phyloP scores from a whole-genome alignment of 371 early-diverging fungal species.

The Dipsacomyces acuminosporus region DNA sequence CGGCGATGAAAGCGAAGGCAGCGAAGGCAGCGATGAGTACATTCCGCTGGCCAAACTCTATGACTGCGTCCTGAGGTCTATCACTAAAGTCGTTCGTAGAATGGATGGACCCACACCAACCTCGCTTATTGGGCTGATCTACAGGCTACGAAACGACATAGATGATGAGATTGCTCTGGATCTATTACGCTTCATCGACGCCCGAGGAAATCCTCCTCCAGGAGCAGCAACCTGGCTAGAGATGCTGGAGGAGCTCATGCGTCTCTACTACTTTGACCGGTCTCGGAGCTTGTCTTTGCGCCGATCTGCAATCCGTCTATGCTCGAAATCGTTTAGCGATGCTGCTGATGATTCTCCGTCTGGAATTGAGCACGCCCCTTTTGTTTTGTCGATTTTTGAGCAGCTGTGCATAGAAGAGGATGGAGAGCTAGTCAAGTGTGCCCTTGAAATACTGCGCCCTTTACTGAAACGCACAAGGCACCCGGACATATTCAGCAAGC shows the following conservation, averaged over 20 bases:
- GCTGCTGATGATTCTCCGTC: constrained; percentile 53
- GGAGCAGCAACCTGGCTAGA: constrained; percentile 60
- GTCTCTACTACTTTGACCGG: constrained; percentile 54
- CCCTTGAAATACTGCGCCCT: constrained; percentile 52
- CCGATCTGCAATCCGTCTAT: constrained; percentile 53
- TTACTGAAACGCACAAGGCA: constrained; percentile 43
- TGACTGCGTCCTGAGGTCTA: constrained; percentile 26
- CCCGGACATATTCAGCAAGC: constrained; percentile 46
- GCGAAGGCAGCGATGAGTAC: neutral
- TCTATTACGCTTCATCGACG: constrained; percentile 57
- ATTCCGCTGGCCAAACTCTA: constrained; percentile 19
- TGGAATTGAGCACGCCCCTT: constrained; percentile 49
- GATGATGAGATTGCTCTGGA: constrained; percentile 55
- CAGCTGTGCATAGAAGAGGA: constrained; percentile 54
- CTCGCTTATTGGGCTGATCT: constrained; percentile 53
- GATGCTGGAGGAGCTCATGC: constrained; percentile 52
- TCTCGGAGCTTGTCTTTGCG: constrained; percentile 49
- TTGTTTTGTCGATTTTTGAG: constrained; percentile 57
- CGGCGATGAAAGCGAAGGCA: constrained; percentile 5
- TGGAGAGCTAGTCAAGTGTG: constrained; percentile 48
- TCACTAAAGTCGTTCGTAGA: constrained; percentile 20
- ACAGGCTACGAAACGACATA: constrained; percentile 53
- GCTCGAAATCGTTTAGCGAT: constrained; percentile 55
- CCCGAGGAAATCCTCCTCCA: constrained; percentile 59
- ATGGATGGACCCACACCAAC: constrained; percentile 8